phyloP scores from a whole-genome alignment of 2,329 filamentous ascomycete species.

The Colletotrichum liaoningense region DNA sequence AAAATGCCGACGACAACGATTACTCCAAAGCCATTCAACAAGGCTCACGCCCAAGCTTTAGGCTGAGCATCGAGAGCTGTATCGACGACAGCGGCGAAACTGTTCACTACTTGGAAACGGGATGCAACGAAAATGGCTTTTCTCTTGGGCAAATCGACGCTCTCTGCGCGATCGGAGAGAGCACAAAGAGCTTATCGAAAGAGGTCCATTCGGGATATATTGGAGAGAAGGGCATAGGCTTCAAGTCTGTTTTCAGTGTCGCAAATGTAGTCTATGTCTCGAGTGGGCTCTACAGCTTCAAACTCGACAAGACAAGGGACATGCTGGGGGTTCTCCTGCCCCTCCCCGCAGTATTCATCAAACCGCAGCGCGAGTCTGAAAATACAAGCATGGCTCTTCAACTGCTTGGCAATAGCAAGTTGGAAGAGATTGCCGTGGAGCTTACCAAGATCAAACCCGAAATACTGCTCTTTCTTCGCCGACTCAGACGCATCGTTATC shows the following conservation, averaged over 20 bases:
- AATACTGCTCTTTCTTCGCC: conserved; percentile 43
- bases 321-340: conserved; percentile 49
- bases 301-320: conserved; percentile 41
- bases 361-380: too few relatives aligned
- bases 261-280: conserved; percentile 45
- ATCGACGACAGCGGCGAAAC: background rate
- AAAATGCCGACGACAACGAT: conserved; percentile 54
- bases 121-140: conserved; percentile 50
- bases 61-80: too few relatives aligned
- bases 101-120: conserved; percentile 7
- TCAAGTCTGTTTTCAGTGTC: conserved; percentile 50
- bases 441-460: conserved; percentile 37
- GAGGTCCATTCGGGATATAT: conserved; percentile 40
- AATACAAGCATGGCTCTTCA: too few relatives aligned
- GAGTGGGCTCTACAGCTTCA: conserved; percentile 44
- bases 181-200: conserved; percentile 45
- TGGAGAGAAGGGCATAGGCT: conserved; percentile 52
- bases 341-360: conserved; percentile 4
- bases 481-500: conserved; percentile 34
- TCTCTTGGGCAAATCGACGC: conserved; percentile 45
- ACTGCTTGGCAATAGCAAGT: too few relatives aligned
- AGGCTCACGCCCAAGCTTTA: too few relatives aligned
- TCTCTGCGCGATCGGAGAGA: conserved; percentile 45
- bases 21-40: too few relatives aligned
- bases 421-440: too few relatives aligned